Evolutionary conservation across 2,329 filamentous ascomycete genomes (phyloP).

Genomic region (Colletotrichum spinosum): DNA sequence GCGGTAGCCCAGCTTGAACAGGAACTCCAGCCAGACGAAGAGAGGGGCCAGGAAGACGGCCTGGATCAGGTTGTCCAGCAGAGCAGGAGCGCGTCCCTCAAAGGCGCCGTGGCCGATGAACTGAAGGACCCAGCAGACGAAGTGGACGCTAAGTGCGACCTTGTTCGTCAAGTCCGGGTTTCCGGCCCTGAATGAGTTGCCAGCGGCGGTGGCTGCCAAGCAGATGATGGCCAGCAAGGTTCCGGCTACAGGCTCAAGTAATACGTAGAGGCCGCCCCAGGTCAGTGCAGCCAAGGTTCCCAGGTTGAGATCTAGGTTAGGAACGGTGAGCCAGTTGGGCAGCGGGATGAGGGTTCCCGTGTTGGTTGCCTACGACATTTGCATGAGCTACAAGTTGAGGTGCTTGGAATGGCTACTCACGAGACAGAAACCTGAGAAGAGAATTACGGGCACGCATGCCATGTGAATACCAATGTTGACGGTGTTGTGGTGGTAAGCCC

Average conservation of each 20-base stretch:
- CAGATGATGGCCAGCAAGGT: slow-evolving; percentile 81
- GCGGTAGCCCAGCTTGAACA: slow-evolving; percentile 92
- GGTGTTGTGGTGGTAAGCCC: slow-evolving; percentile 82
- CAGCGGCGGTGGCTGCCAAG: slow-evolving; percentile 77
- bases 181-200: slow-evolving; percentile 78
- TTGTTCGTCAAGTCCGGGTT: slow-evolving; percentile 62
- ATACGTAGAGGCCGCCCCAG: slow-evolving; percentile 85
- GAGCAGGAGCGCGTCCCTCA: slow-evolving; percentile 87
- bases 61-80: slow-evolving; percentile 92
- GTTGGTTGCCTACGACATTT: slow-evolving; percentile 65
- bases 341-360: slow-evolving; percentile 72
- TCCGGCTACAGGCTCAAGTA: slow-evolving; percentile 95
- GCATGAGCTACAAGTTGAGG: slow-evolving; percentile 23
- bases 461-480: slow-evolving; percentile 85
- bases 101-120: slow-evolving; percentile 93
- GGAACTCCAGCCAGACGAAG: slow-evolving; percentile 95
- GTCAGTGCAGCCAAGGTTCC: slow-evolving; percentile 73
- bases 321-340: slow-evolving; percentile 74
- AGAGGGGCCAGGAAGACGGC: slow-evolving; percentile 93
- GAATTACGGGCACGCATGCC: slow-evolving; percentile 80
- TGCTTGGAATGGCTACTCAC: slow-evolving; percentile 61
- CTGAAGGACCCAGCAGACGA: slow-evolving; percentile 86
- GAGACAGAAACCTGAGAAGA: slow-evolving; percentile 77
- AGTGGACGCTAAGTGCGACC: slow-evolving; percentile 73
- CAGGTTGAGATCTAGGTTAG: slow-evolving; percentile 74